Base-by-base conservation (phyloP, 768 basidiomycete species). In the Hortiboletus campestris region DNA sequence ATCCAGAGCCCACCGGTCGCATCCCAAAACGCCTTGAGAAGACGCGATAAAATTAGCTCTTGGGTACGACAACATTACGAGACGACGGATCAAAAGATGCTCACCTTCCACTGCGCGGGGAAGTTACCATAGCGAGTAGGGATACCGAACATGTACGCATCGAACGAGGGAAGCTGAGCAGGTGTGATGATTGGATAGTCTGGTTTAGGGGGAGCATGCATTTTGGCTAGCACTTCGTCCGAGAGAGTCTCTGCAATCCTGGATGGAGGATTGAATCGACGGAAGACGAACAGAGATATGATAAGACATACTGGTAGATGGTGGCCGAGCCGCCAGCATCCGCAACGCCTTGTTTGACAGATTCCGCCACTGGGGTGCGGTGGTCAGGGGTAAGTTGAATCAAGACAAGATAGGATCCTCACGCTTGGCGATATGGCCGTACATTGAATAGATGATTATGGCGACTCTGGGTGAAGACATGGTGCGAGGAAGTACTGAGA, bases 201-300 rank as follows among this genome's bases (percentile, higher is more conserved):
- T 46, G 82, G 82, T 70, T 90, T 91, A 25, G 86, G 71, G 10
- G 85, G 82, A 4, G 89, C 90, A 57, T 86, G 71, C 84, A 96
- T 82, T 67, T 80, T 80, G 45, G 67, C 63, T 39, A 94, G 78
- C 46, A 92, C 68, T 8, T 91, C 88, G 11, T 78, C 67, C 3
- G 86, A 64, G 47, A 95, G 85, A 0, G 91, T 95, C 75, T 95
- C 93, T 48, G 84, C 64, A 56, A 95, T 80, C 71, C 89, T 91
- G 22, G 2, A n/a, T 20, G 34, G 13, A 45, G 10, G 32, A 8
- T 1, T 35, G 54, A 57, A 32, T 58, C 16, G 47, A 39, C 1
- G 0, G 7, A 4, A 3, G 12, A 22, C 17, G 2, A 19, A 22
- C 7, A 31, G 14, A 53, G 1, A 32, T 46, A 20, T 36, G 4